These are phyloP conservation scores for Calocybe gangraenosa DNA, from an alignment of 768 basidiomycete genomes.

Conservation along the genomic window DNA sequence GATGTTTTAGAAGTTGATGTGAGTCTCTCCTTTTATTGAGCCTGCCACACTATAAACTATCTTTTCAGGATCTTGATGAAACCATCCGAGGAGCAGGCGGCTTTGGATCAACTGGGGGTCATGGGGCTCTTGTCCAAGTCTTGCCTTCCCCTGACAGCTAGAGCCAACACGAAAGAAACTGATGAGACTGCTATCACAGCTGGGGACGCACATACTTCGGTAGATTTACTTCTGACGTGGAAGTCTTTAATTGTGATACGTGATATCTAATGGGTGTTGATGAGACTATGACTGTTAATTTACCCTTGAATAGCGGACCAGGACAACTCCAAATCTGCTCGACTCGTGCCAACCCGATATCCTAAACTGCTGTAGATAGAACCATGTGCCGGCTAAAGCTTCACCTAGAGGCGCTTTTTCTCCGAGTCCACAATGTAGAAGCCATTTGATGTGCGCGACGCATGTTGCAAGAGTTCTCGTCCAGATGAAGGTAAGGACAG, in stretches of 20 bases:
- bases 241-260: not conserved
- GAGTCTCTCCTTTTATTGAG: conserved; percentile 22
- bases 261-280: too few species aligned
- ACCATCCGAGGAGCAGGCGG: conserved; percentile 83
- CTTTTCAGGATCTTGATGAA: conserved; percentile 69
- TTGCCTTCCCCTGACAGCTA: too few species aligned
- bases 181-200: not conserved
- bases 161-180: conserved; percentile 6
- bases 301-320: too few species aligned
- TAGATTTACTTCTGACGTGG: conserved; percentile 7
- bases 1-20: conserved; percentile 85
- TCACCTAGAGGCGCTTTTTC: conserved; percentile 19
- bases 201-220: not conserved
- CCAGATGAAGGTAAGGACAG: conserved; percentile 23
- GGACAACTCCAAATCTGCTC: too few species aligned
- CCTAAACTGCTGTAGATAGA: not conserved
- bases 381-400: not conserved
- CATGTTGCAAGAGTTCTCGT: conserved; percentile 43
- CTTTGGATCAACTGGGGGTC: conserved; percentile 95
- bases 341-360: too few species aligned
- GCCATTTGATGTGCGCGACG: conserved; percentile 45
- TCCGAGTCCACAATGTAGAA: conserved; percentile 65
- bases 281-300: too few species aligned
- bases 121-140: conserved; percentile 44
- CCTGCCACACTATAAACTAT: not conserved